Percentiles rank a stretch among this genome's conserved stretches.
phyloP scores from a whole-genome alignment of 2,329 filamentous ascomycete species.

The Penicillium concentricum region DNA sequence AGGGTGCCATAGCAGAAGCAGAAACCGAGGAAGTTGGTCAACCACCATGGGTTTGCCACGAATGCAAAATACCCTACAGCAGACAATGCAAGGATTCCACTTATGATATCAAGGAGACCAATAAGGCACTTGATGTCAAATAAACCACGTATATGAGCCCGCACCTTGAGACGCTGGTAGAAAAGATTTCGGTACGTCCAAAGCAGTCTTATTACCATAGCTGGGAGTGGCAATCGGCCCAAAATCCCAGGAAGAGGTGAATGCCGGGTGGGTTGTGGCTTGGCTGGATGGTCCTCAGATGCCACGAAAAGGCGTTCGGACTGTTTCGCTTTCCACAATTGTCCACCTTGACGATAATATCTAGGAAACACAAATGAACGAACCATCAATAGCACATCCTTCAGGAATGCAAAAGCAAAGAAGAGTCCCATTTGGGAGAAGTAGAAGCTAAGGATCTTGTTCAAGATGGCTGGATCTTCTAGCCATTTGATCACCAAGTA shows the following conservation, averaged over 20 bases:
- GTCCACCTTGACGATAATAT: slow-evolving; percentile 58
- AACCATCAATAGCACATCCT: slow-evolving; percentile 66
- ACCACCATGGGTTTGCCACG: slow-evolving; percentile 61
- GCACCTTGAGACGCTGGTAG: slow-evolving; percentile 53
- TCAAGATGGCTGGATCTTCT: slow-evolving; percentile 75
- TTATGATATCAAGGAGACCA: slow-evolving; percentile 52
- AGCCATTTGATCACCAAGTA: slow-evolving; percentile 91
- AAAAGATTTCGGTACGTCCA: slow-evolving; percentile 53
- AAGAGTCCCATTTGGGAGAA: slow-evolving; percentile 78
- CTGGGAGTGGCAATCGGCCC: slow-evolving; percentile 48
- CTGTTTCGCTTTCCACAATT: slow-evolving; percentile 49
- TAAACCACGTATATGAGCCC: slow-evolving; percentile 55
- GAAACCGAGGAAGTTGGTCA: slow-evolving; percentile 85
- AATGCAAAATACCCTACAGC: slow-evolving; percentile 65
- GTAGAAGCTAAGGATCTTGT: slow-evolving; percentile 79
- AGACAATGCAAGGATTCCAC: slow-evolving; percentile 56
- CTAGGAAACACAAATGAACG: slow-evolving; percentile 71
- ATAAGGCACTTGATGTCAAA: slow-evolving; percentile 42
- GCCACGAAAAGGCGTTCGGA: slow-evolving; percentile 32
- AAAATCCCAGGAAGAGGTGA: slow-evolving; percentile 56
- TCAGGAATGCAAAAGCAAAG: slow-evolving; percentile 69
- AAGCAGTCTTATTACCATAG: slow-evolving; percentile 33
- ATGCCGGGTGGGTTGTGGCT: slow-evolving; percentile 24
- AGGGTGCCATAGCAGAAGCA: slow-evolving; percentile 82
- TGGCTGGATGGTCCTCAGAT: slow-evolving; percentile 7